Conservation (phyloP, 805 yeast species). For the Teunomyces atbi region DNA sequence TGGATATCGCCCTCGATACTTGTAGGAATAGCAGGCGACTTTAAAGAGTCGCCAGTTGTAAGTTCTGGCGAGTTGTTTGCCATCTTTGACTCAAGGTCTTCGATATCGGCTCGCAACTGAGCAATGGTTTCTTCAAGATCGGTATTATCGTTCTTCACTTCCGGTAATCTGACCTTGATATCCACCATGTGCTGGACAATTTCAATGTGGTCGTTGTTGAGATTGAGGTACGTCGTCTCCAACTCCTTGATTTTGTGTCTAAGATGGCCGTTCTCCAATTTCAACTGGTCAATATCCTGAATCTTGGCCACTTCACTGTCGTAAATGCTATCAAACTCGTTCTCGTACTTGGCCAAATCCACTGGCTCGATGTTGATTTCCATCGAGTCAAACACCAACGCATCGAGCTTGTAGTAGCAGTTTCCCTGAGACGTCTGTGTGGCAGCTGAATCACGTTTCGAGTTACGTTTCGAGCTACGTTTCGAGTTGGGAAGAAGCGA, state of each 20-base stretch:
- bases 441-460: constrained; percentile 8
- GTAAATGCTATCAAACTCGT: constrained; percentile 76
- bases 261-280: constrained; percentile 67
- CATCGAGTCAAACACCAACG: constrained; percentile 77
- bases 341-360: constrained; percentile 64
- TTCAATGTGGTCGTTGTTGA: constrained; percentile 81
- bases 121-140: constrained; percentile 51
- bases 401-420: constrained; percentile 61
- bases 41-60: constrained; percentile 8
- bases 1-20: constrained; percentile 37
- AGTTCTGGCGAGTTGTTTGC: constrained; percentile 13
- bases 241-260: constrained; percentile 70
- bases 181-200: constrained; percentile 86
- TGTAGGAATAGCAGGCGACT: constrained; percentile 21
- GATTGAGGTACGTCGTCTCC: constrained; percentile 63
- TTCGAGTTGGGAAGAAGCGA: constrained; percentile 26
- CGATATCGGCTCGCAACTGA: constrained; percentile 25
- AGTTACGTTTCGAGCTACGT: constrained; percentile 15
- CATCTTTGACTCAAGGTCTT: constrained; percentile 42
- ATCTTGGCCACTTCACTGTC: constrained; percentile 62
- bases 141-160: constrained; percentile 69
- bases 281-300: constrained; percentile 56
- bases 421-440: constrained; percentile 7
- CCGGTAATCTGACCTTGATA: constrained; percentile 72
- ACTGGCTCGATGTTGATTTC: constrained; percentile 70